Conservation (phyloP, 1,284 basidiomycete genomes). For the Cryptococcus sp. region DNA sequence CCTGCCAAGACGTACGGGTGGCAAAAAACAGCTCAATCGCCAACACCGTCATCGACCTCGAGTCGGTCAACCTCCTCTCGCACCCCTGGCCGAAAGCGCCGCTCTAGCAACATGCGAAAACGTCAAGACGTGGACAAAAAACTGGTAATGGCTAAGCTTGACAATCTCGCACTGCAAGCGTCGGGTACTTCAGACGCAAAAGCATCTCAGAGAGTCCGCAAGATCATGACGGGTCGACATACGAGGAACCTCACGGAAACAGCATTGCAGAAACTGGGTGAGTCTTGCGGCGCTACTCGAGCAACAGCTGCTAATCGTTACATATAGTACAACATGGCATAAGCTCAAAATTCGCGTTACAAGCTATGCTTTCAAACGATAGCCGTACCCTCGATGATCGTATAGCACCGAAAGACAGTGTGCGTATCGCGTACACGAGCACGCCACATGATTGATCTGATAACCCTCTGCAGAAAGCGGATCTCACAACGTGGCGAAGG, state of each 20-base stretch:
- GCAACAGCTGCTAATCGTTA: too few relatives aligned
- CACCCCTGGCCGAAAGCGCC: neutral
- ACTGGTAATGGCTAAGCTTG: neutral
- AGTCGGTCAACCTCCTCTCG: neutral
- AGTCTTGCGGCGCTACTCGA: too few relatives aligned
- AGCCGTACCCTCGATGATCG: too few relatives aligned
- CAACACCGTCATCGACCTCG: slow-evolving; percentile 2
- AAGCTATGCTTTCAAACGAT: too few relatives aligned
- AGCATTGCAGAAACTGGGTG: too few relatives aligned
- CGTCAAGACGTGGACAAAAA: neutral
- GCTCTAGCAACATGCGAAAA: slow-evolving; percentile 8
- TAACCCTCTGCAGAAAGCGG: neutral
- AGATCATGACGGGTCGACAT: neutral
- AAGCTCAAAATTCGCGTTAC: too few relatives aligned
- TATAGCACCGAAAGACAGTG: too few relatives aligned
- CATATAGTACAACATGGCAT: too few relatives aligned
- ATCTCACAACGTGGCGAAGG: neutral
- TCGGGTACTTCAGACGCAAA: neutral
- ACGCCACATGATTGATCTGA: neutral
- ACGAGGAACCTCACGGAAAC: too few relatives aligned
- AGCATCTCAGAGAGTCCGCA: neutral
- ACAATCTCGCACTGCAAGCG: neutral
- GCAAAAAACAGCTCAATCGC: neutral
- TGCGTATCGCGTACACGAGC: too few relatives aligned
- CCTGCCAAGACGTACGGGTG: neutral